phyloP scores from a whole-genome alignment of 108 stramenopile genomes.

The Phaeodactylum tricornutum region DNA sequence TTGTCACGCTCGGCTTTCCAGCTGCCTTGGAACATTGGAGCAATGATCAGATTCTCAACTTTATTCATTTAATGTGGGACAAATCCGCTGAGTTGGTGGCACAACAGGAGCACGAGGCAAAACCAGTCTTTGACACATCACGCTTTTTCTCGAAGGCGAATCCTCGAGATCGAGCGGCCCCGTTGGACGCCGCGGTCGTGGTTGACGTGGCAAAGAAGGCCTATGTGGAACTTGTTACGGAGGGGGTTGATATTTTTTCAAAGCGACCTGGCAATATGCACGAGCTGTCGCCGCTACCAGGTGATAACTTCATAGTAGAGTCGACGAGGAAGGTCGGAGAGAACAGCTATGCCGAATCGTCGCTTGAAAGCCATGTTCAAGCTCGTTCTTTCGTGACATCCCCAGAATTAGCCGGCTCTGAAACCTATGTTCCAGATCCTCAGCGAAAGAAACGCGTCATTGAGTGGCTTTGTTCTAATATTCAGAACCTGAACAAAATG shows the following conservation, averaged over 20 bases:
- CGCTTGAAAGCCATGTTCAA: not conserved
- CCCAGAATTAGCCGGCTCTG: conserved; percentile 19
- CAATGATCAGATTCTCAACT: conserved; percentile 80
- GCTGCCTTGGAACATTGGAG: conserved; percentile 66
- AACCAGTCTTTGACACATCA: conserved; percentile 14
- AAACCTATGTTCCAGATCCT: conserved; percentile 34
- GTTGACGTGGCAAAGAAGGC: conserved; percentile 67
- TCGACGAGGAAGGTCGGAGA: not conserved
- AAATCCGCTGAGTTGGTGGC: conserved; percentile 11
- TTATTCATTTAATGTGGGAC: conserved; percentile 76
- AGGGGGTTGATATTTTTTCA: conserved; percentile 55
- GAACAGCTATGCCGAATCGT: not conserved
- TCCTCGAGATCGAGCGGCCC: conserved; percentile 22
- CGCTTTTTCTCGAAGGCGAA: no score
- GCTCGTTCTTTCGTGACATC: conserved; percentile 32
- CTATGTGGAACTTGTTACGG: conserved; percentile 50
- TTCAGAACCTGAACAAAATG: conserved; percentile 57
- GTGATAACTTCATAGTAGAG: not conserved
- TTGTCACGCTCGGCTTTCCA: conserved; percentile 73
- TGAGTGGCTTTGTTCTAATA: conserved; percentile 70
- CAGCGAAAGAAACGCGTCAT: conserved; percentile 56
- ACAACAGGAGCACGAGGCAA: conserved; percentile 16
- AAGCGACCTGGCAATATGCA: conserved; percentile 20
- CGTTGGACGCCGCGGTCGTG: conserved; percentile 60
- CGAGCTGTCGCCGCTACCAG: conserved; percentile 50